phyloP scores from a whole-genome alignment of 129 eudicot species.

The Chrysanthemum lavandulifolium region DNA sequence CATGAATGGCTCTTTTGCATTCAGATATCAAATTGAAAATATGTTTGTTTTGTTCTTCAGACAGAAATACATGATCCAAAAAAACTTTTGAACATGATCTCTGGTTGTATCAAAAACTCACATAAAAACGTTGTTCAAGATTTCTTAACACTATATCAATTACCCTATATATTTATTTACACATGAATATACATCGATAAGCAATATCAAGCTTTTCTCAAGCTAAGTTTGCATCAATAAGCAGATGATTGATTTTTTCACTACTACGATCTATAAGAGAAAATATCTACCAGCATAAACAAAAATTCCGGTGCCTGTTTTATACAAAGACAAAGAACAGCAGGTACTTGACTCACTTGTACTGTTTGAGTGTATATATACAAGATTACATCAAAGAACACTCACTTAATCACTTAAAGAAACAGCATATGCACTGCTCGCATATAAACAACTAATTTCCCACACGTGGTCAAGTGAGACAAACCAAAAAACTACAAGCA shows the following conservation, averaged over 20 bases:
- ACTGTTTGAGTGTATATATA: no score
- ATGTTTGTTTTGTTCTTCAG: constrained; percentile 1
- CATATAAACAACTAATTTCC: no score
- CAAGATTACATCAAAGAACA: no score
- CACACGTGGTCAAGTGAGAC: no score
- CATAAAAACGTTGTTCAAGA: background rate
- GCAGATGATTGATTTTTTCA: background rate
- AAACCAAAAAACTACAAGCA: no score
- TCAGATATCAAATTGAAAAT: no score
- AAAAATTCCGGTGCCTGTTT: no score
- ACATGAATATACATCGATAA: background rate
- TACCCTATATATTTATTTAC: background rate
- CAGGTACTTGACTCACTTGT: no score
- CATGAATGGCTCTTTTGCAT: background rate
- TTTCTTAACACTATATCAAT: background rate
- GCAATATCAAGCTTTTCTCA: background rate
- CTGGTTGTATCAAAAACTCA: constrained; percentile 3
- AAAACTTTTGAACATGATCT: constrained; percentile 8
- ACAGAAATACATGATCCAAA: background rate
- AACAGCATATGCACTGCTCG: no score
- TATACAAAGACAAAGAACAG: no score
- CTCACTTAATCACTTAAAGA: no score
- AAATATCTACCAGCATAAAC: no score
- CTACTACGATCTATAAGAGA: constrained; percentile 5
- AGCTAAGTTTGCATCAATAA: background rate